phyloP scores from a whole-genome alignment of 2,329 filamentous ascomycete genomes.

The Colletotrichum siamense region DNA sequence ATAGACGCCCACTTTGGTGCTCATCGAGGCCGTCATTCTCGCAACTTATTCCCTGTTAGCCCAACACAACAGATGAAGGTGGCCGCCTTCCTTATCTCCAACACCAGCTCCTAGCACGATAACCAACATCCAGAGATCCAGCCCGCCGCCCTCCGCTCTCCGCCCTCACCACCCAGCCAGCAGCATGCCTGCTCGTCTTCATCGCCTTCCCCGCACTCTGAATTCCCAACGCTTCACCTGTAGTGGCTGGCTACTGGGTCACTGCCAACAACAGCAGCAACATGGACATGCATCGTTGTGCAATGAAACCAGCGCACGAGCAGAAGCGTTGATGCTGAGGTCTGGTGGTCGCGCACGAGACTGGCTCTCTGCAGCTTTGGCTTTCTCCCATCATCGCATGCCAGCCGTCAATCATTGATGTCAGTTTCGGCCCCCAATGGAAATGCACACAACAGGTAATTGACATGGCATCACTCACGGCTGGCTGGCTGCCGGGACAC shows the following conservation, averaged over 20 bases:
- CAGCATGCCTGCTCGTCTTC: not conserved
- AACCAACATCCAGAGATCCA: not conserved
- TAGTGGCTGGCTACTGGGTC: not conserved
- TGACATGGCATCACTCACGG: not conserved
- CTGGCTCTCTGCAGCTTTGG: not conserved
- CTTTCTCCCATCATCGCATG: not conserved
- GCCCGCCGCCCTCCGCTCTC: too few relatives aligned
- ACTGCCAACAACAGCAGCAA: not conserved
- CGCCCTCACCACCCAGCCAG: not conserved
- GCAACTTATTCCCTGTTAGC: not conserved
- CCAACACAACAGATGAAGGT: not conserved
- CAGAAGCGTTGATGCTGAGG: not conserved
- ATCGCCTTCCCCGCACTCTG: not conserved
- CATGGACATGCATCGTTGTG: not conserved
- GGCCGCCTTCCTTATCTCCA: not conserved
- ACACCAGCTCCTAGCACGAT: not conserved
- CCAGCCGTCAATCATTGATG: not conserved
- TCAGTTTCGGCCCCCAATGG: not conserved
- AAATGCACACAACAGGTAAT: not conserved
- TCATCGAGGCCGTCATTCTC: not conserved
- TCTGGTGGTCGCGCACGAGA: not conserved
- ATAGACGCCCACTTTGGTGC: not conserved
- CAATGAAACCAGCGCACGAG: constrained; percentile 3
- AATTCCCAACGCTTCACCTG: not conserved
- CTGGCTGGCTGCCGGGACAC: not conserved